A percentile compares a stretch with the other conserved stretches of the same genome.
phyloP scores from a whole-genome alignment of 495 filamentous ascomycete species.

The Chaetomium cochliodes region DNA sequence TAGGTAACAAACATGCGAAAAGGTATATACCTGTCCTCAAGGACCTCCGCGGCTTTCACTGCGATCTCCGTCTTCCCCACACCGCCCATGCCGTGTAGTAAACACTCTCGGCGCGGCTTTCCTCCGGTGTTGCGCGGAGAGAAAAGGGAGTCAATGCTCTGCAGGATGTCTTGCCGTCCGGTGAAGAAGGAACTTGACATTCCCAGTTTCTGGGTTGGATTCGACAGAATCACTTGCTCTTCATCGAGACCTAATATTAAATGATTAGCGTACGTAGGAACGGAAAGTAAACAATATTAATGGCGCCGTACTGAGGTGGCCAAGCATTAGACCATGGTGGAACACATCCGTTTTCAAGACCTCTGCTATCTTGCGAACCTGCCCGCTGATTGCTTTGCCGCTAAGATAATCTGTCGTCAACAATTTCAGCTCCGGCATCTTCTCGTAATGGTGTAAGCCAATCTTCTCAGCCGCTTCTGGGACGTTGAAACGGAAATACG shows the following conservation, averaged over 20 bases:
- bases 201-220: background rate
- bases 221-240: constrained; percentile 3
- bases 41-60: constrained; percentile 15
- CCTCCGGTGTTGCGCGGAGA: background rate
- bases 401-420: constrained; percentile 21
- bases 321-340: constrained; percentile 19
- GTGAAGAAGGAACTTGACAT: constrained; percentile 25
- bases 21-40: constrained; percentile 12
- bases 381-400: background rate
- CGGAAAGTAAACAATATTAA: too few relatives aligned
- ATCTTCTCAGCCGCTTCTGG: constrained; percentile 77
- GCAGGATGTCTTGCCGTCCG: constrained; percentile 25
- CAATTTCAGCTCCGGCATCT: constrained; percentile 22
- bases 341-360: background rate
- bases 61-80: constrained; percentile 33
- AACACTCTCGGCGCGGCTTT: constrained; percentile 15
- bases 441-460: constrained; percentile 19
- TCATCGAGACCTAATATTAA: constrained; percentile 5
- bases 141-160: constrained; percentile 18
- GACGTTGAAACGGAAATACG: constrained; percentile 31
- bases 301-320: constrained; percentile 12
- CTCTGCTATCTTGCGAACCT: constrained; percentile 13
- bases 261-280: background rate
- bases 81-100: constrained; percentile 29
- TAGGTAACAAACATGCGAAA: background rate